Percentiles rank a stretch among this genome's conserved stretches.
Evolutionary conservation across 345 rosid species (phyloP).

Genomic region (Arabis alpina): DNA sequence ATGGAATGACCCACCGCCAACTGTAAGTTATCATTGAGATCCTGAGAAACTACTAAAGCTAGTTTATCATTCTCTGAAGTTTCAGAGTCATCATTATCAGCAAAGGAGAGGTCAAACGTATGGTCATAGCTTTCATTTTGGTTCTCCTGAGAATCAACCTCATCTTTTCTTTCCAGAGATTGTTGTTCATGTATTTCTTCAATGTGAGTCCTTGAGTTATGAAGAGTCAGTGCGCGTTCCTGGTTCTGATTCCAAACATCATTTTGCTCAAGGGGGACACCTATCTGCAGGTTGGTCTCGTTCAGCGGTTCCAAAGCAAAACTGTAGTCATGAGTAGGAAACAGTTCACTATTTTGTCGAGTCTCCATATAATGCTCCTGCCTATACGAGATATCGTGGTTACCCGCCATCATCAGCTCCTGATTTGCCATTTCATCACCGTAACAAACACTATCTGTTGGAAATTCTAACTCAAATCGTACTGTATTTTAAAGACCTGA

Average conservation of each 20-base stretch:
- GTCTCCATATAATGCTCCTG: constrained; percentile 38
- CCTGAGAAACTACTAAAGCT: constrained; percentile 29
- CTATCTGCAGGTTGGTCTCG: constrained; percentile 38
- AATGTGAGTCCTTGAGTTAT: constrained; percentile 30
- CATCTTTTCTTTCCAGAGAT: constrained; percentile 44
- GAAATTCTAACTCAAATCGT: neutral
- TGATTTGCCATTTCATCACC: constrained; percentile 45
- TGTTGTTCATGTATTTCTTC: constrained; percentile 37
- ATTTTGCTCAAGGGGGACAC: constrained; percentile 37
- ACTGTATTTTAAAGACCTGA: constrained; percentile 2
- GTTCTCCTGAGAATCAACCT: constrained; percentile 48
- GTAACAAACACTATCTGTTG: constrained; percentile 17
- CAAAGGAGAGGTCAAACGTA: constrained; percentile 38
- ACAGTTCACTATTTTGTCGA: constrained; percentile 32
- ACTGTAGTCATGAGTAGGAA: constrained; percentile 37
- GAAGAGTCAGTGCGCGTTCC: constrained; percentile 31
- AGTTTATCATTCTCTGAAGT: constrained; percentile 40
- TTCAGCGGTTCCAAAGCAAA: constrained; percentile 39
- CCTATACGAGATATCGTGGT: constrained; percentile 30
- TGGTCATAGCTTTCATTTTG: constrained; percentile 38
- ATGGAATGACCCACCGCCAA: constrained; percentile 59
- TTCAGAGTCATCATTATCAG: constrained; percentile 35
- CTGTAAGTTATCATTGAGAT: constrained; percentile 47
- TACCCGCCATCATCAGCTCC: constrained; percentile 40
- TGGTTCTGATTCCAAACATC: constrained; percentile 33